Conservation (phyloP, 73 alveolate species). For the Paramecium tetraurelia region DNA sequence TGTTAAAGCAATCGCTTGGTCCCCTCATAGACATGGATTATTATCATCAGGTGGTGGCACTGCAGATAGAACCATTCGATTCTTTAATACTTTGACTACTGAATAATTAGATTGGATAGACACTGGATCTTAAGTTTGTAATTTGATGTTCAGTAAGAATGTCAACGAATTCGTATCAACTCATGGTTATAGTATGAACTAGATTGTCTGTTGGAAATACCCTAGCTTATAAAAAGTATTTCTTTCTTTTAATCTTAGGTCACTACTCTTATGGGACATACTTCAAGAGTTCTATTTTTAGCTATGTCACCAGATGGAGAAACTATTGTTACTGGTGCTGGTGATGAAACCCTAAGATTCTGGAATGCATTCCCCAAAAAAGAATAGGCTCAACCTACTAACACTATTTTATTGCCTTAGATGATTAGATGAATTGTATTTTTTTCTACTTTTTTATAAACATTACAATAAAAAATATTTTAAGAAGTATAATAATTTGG, state of each 20-base stretch:
- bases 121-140: constrained; percentile 94
- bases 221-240: constrained; percentile 79
- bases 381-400: background rate
- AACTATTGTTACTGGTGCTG: constrained; percentile 98
- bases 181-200: constrained; percentile 93
- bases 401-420: background rate
- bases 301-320: constrained; percentile 98
- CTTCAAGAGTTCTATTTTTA: constrained; percentile 94
- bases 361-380: constrained; percentile 77
- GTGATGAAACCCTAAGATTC: constrained; percentile 99
- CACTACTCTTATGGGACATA: constrained; percentile 97
- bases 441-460: background rate
- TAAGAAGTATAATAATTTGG: no score
- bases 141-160: constrained; percentile 86
- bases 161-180: constrained; percentile 93
- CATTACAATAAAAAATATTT: background rate
- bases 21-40: constrained; percentile 91
- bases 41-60: constrained; percentile 97
- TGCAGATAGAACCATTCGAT: constrained; percentile 92
- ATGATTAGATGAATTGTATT: background rate
- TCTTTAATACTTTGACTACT: constrained; percentile 91
- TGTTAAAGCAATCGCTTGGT: constrained; percentile 98
- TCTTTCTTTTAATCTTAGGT: background rate
- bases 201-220: constrained; percentile 94
- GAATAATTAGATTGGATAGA: constrained; percentile 79